Base-by-base conservation (phyloP, 257 asterid genomes). In the Euphrasia confusa region DNA sequence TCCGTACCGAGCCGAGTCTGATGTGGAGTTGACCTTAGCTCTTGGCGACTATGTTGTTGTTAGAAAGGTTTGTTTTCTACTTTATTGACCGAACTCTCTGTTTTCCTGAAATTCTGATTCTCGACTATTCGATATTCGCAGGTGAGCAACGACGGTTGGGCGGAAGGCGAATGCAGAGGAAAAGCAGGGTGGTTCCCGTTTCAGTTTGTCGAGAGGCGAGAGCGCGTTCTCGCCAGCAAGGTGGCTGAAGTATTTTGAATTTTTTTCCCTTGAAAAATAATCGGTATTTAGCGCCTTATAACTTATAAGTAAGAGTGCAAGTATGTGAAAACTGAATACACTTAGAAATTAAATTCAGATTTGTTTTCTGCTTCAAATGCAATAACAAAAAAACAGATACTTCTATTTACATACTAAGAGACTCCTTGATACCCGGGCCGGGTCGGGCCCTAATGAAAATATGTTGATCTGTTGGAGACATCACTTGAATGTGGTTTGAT, bases 101-200 rank as follows among this genome's bases (percentile, higher is more conserved):
- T 0, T 21, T 21, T 21, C 24, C n/a, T n/a, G n/a, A 10, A 13
- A 18, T 45, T 45, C 5, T 45, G 52, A 45, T 45, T 45, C 52
- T 42, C 48, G 5, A 42, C 14, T 45, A n/a, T 17, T 55, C 35
- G 15, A 11, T 32, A 9, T 57, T 70, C 28, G 47, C 78, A 88
- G 96, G 85, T 88, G 58, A 72, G 64, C 1, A 78, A 78, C 78
- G 79, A 83, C 63, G 96, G 96, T 1, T 88, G 96, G 88, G 92
- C 90, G 0, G 88, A 85, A 75, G 89, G 95, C 9, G 94, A 84
- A 76, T 85, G 94, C 91, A 81, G 73, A 73, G 91, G 91, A 28
- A 79, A 76, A 39, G 87, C 90, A 3, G 91, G 95, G 30, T 83
- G 95, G 92, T 83, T 85, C 66, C 95, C 95, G 0, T 68, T 71